These are phyloP conservation scores for Peronospora farinosa DNA, from an alignment of 352 stramenopile genomes.

Conservation along the genomic window DNA sequence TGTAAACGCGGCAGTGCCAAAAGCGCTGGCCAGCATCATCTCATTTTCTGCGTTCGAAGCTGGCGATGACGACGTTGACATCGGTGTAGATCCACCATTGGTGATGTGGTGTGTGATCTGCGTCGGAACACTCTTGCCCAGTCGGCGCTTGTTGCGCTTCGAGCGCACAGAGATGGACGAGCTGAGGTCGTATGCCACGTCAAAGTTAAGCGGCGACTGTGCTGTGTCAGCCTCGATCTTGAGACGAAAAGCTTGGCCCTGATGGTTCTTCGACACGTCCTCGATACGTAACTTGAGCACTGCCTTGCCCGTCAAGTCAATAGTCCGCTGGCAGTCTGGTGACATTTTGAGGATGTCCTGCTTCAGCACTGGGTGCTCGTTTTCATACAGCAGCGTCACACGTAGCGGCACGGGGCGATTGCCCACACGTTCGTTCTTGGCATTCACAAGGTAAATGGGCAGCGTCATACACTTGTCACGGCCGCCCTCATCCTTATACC, in stretches of 20 bases:
- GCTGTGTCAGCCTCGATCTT: constrained; percentile 88
- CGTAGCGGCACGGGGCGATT: constrained; percentile 69
- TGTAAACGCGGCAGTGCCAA: constrained; percentile 43
- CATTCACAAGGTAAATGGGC: constrained; percentile 69
- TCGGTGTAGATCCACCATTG: constrained; percentile 51
- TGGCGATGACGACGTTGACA: constrained; percentile 60
- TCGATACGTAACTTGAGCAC: constrained; percentile 90
- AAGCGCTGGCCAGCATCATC: constrained; percentile 36
- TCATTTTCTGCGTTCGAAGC: constrained; percentile 67
- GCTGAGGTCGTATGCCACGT: constrained; percentile 87
- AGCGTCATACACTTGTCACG: constrained; percentile 84
- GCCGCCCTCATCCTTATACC: constrained; percentile 84
- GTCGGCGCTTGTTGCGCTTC: constrained; percentile 91
- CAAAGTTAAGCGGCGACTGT: constrained; percentile 81
- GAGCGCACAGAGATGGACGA: constrained; percentile 90
- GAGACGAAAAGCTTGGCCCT: constrained; percentile 90
- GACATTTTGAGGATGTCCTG: constrained; percentile 92
- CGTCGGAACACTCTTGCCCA: constrained; percentile 38
- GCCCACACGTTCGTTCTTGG: constrained; percentile 71
- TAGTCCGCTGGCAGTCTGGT: constrained; percentile 78
- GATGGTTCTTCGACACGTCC: constrained; percentile 96
- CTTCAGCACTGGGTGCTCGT: constrained; percentile 87
- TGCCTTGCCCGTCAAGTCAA: constrained; percentile 76
- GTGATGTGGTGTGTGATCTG: constrained; percentile 76
- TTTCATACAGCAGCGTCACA: constrained; percentile 83